Percentiles rank a stretch among this genome's conserved stretches.
These are phyloP conservation scores for Leptographium lundbergii DNA, from an alignment of 2,329 filamentous ascomycete species.

Conservation along the genomic window DNA sequence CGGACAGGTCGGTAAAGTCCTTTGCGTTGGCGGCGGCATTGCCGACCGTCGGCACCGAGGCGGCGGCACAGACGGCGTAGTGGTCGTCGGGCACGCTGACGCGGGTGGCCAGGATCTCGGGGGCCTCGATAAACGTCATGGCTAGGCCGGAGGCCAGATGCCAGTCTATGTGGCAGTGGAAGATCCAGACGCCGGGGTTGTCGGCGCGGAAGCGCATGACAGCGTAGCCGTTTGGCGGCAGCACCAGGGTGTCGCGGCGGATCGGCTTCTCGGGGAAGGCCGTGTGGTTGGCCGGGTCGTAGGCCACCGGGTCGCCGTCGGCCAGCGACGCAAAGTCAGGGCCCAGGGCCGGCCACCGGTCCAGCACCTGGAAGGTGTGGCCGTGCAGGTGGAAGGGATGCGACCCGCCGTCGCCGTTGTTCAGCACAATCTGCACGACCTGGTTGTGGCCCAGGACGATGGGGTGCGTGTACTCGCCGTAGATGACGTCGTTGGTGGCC, in stretches of 20 bases:
- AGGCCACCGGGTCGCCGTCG: conserved; percentile 22
- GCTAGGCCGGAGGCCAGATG: conserved; percentile 56
- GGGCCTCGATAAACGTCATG: conserved; percentile 51
- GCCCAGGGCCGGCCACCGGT: conserved; percentile 44
- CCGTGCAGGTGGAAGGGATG: conserved; percentile 74
- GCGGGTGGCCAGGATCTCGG: conserved; percentile 45
- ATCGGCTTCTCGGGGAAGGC: conserved; percentile 44
- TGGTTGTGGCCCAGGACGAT: conserved; percentile 55
- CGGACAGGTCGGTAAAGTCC: conserved; percentile 15
- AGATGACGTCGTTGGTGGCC: conserved; percentile 45
- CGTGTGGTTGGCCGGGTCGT: conserved; percentile 12
- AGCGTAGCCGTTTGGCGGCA: conserved; percentile 53
- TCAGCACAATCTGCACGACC: conserved; percentile 64
- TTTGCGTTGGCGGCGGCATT: conserved; percentile 17
- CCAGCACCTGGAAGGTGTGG: conserved; percentile 51
- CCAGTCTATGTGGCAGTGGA: conserved; percentile 77
- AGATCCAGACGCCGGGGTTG: conserved; percentile 49
- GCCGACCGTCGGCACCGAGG: conserved; percentile 13
- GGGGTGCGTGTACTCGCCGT: conserved; percentile 52
- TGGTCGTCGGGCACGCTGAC: conserved; percentile 48
- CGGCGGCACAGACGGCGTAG: conserved; percentile 39
- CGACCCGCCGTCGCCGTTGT: conserved; percentile 58
- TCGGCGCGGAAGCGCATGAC: conserved; percentile 56
- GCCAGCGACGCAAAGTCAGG: conserved; percentile 39
- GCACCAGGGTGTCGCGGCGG: conserved; percentile 54